Evolutionary conservation across 1,284 basidiomycete genomes (phyloP).

Genomic region (Trametes hirsuta): DNA sequence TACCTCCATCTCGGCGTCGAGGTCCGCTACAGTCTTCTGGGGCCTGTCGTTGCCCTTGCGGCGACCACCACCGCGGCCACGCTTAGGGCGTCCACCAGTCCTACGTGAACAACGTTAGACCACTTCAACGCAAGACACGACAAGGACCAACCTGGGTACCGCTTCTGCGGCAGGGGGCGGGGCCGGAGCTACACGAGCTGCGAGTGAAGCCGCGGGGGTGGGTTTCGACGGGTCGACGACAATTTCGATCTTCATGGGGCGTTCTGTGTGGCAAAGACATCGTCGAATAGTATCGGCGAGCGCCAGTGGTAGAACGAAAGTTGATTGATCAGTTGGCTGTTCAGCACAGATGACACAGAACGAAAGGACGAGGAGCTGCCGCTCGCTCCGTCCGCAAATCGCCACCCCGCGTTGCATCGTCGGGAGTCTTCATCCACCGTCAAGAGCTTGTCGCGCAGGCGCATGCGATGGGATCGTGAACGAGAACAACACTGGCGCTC

Average conservation of each 20-base stretch:
- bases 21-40: conserved; percentile 70
- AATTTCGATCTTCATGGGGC: conserved; percentile 98
- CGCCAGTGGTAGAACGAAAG: conserved; percentile 30
- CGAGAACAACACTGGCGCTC: neutral
- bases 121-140: conserved; percentile 7
- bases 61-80: conserved; percentile 55
- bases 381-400: conserved; percentile 10
- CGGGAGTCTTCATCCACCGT: conserved; percentile 22
- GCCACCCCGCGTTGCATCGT: conserved; percentile 22
- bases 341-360: conserved; percentile 51
- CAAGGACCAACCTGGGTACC: conserved; percentile 45
- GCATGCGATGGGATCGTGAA: conserved; percentile 13
- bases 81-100: conserved; percentile 47
- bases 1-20: conserved; percentile 88
- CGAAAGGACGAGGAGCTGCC: conserved; percentile 42
- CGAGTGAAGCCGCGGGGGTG: conserved; percentile 63
- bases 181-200: conserved; percentile 69
- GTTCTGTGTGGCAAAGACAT: conserved; percentile 60
- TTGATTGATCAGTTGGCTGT: conserved; percentile 63
- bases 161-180: conserved; percentile 43
- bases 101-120: conserved; percentile 15
- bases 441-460: conserved; percentile 8
- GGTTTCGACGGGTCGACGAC: conserved; percentile 86
- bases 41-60: conserved; percentile 70
- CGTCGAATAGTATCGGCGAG: conserved; percentile 21